These are phyloP conservation scores for Astrephomene gubernaculifera DNA, from an alignment of 139 green algal genomes.

Conservation along the genomic window DNA sequence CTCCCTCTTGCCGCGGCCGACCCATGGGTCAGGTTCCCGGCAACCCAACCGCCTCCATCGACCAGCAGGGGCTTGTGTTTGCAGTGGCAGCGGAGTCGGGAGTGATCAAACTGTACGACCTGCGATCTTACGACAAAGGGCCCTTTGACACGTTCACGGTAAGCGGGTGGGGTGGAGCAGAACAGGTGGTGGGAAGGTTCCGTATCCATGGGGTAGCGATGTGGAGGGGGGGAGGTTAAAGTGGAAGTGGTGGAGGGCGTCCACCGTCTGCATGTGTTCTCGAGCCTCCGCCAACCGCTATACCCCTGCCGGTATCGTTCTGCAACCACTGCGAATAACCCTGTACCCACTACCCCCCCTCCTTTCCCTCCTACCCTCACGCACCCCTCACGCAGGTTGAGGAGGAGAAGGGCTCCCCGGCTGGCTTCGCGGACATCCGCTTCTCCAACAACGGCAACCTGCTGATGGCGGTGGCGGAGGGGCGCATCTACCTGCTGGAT, in stretches of 20 bases:
- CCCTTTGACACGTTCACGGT: conserved; percentile 90
- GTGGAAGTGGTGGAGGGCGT: no score
- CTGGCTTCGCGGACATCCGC: conserved; percentile 71
- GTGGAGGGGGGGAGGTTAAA: no score
- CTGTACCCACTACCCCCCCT: not conserved
- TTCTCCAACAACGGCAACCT: conserved; percentile 89
- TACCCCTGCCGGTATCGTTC: no score
- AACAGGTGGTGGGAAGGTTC: not conserved
- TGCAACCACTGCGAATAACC: not conserved
- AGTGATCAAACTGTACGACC: conserved; percentile 91
- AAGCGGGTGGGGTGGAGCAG: not conserved
- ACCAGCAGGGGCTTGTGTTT: conserved; percentile 93
- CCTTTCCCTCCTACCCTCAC: not conserved
- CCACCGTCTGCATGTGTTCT: no score
- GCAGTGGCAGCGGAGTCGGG: conserved; percentile 80
- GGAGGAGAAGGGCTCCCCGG: conserved; percentile 64
- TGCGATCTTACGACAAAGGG: conserved; percentile 79
- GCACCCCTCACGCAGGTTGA: conserved; percentile 57
- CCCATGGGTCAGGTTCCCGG: conserved; percentile 62
- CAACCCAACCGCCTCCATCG: conserved; percentile 72
- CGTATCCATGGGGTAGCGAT: no score
- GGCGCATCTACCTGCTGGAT: conserved; percentile 85
- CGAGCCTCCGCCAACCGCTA: no score
- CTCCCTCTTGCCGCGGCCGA: no score
- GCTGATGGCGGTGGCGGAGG: conserved; percentile 77